Base-by-base conservation (phyloP, 2,329 filamentous ascomycete species). In the Conoideocrella luteorostrata region DNA sequence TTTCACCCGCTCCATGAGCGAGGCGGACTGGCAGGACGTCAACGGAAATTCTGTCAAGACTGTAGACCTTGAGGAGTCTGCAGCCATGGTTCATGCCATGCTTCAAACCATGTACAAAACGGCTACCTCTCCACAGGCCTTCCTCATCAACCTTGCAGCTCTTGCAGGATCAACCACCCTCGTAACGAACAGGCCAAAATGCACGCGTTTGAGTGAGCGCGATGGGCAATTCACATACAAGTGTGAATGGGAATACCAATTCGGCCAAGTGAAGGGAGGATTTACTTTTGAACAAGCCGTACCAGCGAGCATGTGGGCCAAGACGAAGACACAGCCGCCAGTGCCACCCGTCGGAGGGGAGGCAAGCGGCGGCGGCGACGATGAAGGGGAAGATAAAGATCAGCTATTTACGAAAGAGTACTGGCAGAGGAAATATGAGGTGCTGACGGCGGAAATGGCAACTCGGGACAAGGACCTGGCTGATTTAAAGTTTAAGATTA, bases 91-190 rank as follows among this genome's bases (percentile, higher is more conserved):
- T 39, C 69, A 74, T 45, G 64, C 70, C 34, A 68, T 74, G n/a
- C 64, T 81, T 20, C 69, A 74, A 43, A 71, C 71, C 42, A 67
- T 81, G 47, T 68, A 72, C 47, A 67, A 66, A 30, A 67, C 71
- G 35, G 73, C 77, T 0, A 59, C 65, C 1, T 74, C 68, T 10
- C 69, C 73, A 5, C 71, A 80, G 53, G 67, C 70, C 0, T 81
- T 82, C 50, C 61, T 82, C 11, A 73, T 80, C 50, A 82, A 80
- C 53, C 57, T 82, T 5, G 70, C 77, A 0, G 76, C 75, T 4
- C 64, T 82, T 10, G 71, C 71, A 1, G 78, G 79, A 7, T 74
- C 74, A 4, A 69, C 64, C 39, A 59, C 72, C 22, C 63, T 82
- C 39, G 70, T 75, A 61, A 64, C 65, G 11, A 60, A 62, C 5